These are phyloP conservation scores for Paramecium bursaria DNA, from an alignment of 73 alveolate genomes.

Conservation along the genomic window DNA sequence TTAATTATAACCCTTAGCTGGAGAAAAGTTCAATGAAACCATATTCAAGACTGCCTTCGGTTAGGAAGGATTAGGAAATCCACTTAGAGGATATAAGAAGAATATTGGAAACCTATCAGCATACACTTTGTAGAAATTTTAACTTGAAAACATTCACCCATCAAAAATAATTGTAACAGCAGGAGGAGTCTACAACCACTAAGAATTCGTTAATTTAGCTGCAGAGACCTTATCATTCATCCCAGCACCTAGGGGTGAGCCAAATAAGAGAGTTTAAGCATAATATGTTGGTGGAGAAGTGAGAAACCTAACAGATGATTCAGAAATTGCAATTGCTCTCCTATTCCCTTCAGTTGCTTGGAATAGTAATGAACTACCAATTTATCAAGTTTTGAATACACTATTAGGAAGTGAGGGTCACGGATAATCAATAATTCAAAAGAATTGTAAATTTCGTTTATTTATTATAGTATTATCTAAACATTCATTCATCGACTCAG, in stretches of 20 bases:
- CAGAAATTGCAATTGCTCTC: conserved; percentile 64
- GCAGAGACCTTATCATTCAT: conserved; percentile 54
- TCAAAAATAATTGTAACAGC: conserved; percentile 62
- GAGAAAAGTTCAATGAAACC: conserved; percentile 67
- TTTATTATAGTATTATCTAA: conserved; percentile 42
- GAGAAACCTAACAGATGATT: conserved; percentile 70
- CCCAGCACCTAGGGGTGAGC: conserved; percentile 33
- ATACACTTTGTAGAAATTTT: conserved; percentile 61
- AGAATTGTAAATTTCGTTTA: not conserved
- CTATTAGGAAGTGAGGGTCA: conserved; percentile 50
- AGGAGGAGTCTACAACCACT: conserved; percentile 67
- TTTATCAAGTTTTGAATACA: conserved; percentile 57
- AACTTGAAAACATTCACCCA: conserved; percentile 67
- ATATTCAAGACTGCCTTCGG: conserved; percentile 71
- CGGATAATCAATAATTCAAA: conserved; percentile 34
- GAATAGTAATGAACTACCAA: conserved; percentile 52
- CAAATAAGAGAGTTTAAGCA: conserved; percentile 54
- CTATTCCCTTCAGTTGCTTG: conserved; percentile 66
- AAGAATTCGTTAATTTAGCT: conserved; percentile 64
- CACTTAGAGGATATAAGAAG: conserved; percentile 65
- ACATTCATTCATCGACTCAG: conserved; percentile 61
- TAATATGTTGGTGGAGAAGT: conserved; percentile 72
- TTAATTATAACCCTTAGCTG: conserved; percentile 38
- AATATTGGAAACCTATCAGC: conserved; percentile 65
- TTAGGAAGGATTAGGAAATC: conserved; percentile 65